Evolutionary conservation across 2,329 filamentous ascomycete genomes (phyloP).

Genomic region (Teratosphaeria destructans): DNA sequence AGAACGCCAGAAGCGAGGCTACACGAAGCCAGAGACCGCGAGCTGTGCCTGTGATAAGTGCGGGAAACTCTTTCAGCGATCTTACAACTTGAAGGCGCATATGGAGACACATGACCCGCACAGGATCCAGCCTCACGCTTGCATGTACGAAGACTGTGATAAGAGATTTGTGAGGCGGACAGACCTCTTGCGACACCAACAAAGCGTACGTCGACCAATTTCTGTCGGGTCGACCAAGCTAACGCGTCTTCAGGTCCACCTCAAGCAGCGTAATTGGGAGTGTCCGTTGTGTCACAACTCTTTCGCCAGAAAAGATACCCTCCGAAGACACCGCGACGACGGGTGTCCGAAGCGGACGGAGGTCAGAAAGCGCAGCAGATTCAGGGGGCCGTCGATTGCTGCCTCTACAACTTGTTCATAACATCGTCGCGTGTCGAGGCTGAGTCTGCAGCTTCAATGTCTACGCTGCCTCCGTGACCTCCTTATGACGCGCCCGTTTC

Average conservation of each 20-base stretch:
- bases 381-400: not conserved
- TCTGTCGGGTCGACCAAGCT: constrained; percentile 29
- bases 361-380: constrained; percentile 12
- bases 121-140: constrained; percentile 60
- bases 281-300: constrained; percentile 61
- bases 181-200: constrained; percentile 52
- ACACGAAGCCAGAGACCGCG: constrained; percentile 51
- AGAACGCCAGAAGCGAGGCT: constrained; percentile 16
- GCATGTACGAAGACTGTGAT: constrained; percentile 53
- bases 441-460: not conserved
- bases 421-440: not conserved
- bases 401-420: not conserved
- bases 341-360: constrained; percentile 56
- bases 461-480: not conserved
- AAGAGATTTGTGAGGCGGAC: constrained; percentile 76
- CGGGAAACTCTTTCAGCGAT: constrained; percentile 68
- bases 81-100: constrained; percentile 80
- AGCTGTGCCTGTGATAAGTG: constrained; percentile 65
- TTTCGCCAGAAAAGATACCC: constrained; percentile 73
- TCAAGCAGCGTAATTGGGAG: constrained; percentile 58
- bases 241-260: constrained; percentile 48
- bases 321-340: constrained; percentile 73
- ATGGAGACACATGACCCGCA: constrained; percentile 72
- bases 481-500: not conserved
- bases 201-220: constrained; percentile 36